Conservation (phyloP, 176 grass and related monocot genomes). For the Sorghum bicolor region Sorghum_bicolor_NCBIv3 NC_012873.2:65043001-65043500, state of each 20-base stretch:
- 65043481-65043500: neutral
- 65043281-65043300: neutral
- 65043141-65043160: neutral
- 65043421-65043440: neutral
- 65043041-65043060: constrained; percentile 44
- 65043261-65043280: neutral
- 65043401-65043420: neutral
- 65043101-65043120: constrained; percentile 7
- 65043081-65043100: constrained; percentile 45
- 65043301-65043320: neutral
- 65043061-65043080: constrained; percentile 58
- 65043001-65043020: constrained; percentile 31
- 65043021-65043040: constrained; percentile 37
- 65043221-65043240: constrained; percentile 12
- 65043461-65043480: neutral
- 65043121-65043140: too few relatives aligned
- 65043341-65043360: constrained; percentile 19
- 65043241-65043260: too few relatives aligned
- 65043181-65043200: neutral
- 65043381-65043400: constrained; percentile 16
- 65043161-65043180: neutral
- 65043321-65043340: neutral
- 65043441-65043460: neutral
- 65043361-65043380: constrained; percentile 16
- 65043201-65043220: neutral